phyloP scores from a whole-genome alignment of 805 yeast species.

The Yarrowia keelungensis region DNA sequence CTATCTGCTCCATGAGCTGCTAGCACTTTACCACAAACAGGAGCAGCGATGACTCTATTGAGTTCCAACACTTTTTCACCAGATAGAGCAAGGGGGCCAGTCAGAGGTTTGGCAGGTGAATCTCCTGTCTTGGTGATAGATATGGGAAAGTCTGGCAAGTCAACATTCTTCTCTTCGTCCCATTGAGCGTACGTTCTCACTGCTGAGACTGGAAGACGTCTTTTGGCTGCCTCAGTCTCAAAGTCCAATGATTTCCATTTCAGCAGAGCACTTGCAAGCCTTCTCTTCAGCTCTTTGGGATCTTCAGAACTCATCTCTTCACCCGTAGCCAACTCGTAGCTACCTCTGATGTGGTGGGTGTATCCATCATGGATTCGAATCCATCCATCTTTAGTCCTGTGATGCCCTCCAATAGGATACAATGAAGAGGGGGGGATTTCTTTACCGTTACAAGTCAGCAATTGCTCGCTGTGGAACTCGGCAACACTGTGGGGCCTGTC shows the following conservation, averaged over 20 bases:
- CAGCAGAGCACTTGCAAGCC: not conserved
- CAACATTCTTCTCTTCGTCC: not conserved
- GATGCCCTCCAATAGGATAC: conserved; percentile 23
- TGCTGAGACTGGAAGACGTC: not conserved
- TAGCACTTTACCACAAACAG: conserved; percentile 15
- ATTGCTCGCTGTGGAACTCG: conserved; percentile 21
- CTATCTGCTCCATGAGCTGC: conserved; percentile 13
- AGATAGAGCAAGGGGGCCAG: not conserved
- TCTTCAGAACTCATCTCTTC: not conserved
- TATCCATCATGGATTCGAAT: conserved; percentile 22
- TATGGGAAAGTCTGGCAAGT: not conserved
- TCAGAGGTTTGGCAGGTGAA: not conserved
- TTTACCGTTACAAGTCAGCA: not conserved
- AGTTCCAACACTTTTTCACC: conserved; percentile 11
- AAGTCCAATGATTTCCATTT: not conserved
- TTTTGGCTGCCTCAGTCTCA: conserved; percentile 7
- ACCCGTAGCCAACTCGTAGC: conserved; percentile 1
- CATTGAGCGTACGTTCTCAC: not conserved
- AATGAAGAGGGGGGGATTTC: not conserved
- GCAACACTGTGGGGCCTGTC: not conserved
- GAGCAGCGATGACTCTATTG: conserved; percentile 22
- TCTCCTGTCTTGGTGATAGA: not conserved
- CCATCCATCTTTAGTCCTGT: conserved; percentile 11
- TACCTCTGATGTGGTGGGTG: conserved; percentile 20
- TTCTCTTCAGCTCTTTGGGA: not conserved